Percentiles rank a stretch among this genome's conserved stretches.
These are phyloP conservation scores for Fragaria ananassa DNA, from an alignment of 306 rosid genomes.

Conservation along the genomic window DNA sequence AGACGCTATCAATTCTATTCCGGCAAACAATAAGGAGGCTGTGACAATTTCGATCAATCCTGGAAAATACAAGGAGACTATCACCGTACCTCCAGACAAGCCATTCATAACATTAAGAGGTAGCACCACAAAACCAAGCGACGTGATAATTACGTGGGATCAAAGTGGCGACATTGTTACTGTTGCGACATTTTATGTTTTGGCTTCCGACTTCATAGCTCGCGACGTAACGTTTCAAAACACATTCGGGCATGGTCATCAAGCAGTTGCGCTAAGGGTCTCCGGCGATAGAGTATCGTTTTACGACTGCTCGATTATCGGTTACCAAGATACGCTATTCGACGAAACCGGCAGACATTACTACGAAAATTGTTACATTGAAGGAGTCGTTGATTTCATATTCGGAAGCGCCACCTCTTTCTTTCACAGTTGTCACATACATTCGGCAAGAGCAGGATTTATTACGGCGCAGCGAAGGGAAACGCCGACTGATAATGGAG, in stretches of 20 bases:
- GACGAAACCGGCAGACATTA: conserved; percentile 27
- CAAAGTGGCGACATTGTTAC: background rate
- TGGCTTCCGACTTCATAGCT: conserved; percentile 25
- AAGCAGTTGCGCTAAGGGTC: conserved; percentile 30
- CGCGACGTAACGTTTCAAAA: conserved; percentile 23
- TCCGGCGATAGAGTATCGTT: conserved; percentile 31
- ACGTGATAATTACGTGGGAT: conserved; percentile 27
- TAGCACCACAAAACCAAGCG: background rate
- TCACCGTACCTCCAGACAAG: conserved; percentile 28
- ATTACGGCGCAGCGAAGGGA: conserved; percentile 30
- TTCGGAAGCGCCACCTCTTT: conserved; percentile 30
- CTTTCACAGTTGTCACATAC: conserved; percentile 32
- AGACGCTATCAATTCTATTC: conserved; percentile 29
- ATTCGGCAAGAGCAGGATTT: conserved; percentile 19
- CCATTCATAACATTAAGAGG: conserved; percentile 32
- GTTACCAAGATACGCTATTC: conserved; percentile 28
- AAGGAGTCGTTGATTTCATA: conserved; percentile 37
- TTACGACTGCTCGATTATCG: conserved; percentile 16
- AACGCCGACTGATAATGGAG: background rate
- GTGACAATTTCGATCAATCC: conserved; percentile 29
- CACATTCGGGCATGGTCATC: conserved; percentile 16
- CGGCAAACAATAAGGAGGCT: conserved; percentile 11
- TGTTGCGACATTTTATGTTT: conserved; percentile 8
- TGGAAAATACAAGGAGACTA: conserved; percentile 25
- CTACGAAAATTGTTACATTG: conserved; percentile 29